phyloP scores from a whole-genome alignment of 164 flowering plant genomes.

The Paratinospora sagittata region DNA sequence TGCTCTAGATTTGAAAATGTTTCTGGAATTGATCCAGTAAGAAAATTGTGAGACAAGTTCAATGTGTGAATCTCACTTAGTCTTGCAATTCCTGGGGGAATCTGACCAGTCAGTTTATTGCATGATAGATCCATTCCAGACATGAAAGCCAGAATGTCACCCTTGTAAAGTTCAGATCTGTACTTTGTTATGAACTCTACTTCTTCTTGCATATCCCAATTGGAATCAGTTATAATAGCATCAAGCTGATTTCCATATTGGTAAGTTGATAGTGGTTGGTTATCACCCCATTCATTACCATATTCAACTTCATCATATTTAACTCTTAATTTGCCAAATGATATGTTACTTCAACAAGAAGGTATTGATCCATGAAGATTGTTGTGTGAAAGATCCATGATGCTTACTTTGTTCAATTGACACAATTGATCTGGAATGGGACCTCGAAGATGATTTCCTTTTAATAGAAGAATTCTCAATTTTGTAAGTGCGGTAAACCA shows the following conservation, averaged over 20 bases:
- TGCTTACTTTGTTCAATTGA: background rate
- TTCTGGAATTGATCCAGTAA: background rate
- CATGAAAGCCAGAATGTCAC: slow-evolving; percentile 1
- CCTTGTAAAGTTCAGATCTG: background rate
- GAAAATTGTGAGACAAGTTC: slow-evolving; percentile 3
- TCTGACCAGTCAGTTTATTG: background rate
- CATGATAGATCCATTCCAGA: slow-evolving; percentile 4
- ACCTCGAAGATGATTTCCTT: slow-evolving; percentile 5
- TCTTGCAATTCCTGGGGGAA: background rate
- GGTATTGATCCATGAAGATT: slow-evolving; percentile 5
- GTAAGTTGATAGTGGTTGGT: background rate
- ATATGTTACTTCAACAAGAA: slow-evolving; percentile 1
- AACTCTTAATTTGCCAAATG: background rate
- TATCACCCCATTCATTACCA: no score
- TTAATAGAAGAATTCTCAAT: slow-evolving; percentile 3
- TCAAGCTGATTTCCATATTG: background rate
- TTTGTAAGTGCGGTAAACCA: background rate
- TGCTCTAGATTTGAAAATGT: background rate
- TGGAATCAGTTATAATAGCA: no score
- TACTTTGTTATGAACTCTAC: background rate
- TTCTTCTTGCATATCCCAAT: background rate
- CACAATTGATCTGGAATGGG: background rate
- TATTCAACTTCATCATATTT: no score
- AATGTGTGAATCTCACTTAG: background rate
- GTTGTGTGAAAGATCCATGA: slow-evolving; percentile 7